Base-by-base conservation (phyloP, 306 rosid species). In the Ceratonia siliqua region DNA sequence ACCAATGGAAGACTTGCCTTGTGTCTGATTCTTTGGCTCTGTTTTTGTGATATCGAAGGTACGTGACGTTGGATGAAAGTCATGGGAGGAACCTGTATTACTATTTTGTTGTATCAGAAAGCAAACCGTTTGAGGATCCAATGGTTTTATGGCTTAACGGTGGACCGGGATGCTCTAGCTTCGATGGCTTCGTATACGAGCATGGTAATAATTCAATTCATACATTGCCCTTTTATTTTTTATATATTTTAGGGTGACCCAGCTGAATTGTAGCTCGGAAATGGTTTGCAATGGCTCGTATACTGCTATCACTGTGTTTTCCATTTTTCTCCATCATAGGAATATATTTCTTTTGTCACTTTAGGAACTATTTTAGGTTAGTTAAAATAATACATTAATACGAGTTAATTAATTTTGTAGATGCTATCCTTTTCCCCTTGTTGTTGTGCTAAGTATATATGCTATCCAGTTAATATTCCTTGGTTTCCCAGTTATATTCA, bases 91-190 rank as follows among this genome's bases (percentile, higher is more conserved):
- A 89, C 46, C 74, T 90, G 78, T 90, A 85, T 68, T 93, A 93
- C 59, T 90, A 93, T 66, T 89, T 93, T 2, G 88, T 89, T 15
- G 85, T 82, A 62, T 93, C 98, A 3, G 96, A 90, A 71, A 74
- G 91, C 46, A 86, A 80, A 50, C 88, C 96, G 12, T 53, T 67
- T 1, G 76, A 82, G 69, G 98, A 93, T 85, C 96, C 98, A 1
- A 82, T 93, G 76, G 96, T 88, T 79, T 83, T 93, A 12, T 93
- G 98, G 98, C 82, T 92, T 45, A 92, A 90, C 70, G 98, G 98
- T 48, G 98, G 98, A 62, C 98, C 98, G 4, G 98, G 96, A 3
- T 92, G 98, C 57, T 92, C 98, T 39, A 90, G 98, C 85, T 83
- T 93, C 17, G 98, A 93, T 86, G 98, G 91, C 38, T 90, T 90